phyloP scores from a whole-genome alignment of 441 rosid genomes.

The Bocquillonia castaneifolia region DNA sequence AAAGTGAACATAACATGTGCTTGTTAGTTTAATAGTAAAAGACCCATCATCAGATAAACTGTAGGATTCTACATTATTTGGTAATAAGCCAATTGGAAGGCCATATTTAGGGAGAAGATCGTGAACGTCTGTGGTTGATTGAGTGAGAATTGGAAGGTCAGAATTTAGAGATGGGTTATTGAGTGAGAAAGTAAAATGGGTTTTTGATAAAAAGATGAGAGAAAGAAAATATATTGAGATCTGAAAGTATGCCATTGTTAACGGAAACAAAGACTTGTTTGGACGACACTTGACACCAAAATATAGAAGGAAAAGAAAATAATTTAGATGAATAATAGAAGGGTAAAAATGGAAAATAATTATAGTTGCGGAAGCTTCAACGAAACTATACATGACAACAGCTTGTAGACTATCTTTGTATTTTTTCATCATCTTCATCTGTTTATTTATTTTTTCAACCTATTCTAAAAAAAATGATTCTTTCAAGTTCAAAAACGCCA shows the following conservation, averaged over 20 bases:
- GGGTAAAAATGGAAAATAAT: too few species aligned
- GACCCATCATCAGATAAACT: constrained; percentile 47
- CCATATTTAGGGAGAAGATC: constrained; percentile 71
- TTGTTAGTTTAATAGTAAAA: constrained; percentile 43
- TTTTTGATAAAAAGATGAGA: constrained; percentile 23
- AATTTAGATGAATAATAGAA: too few species aligned
- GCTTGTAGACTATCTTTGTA: too few species aligned
- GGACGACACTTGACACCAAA: too few species aligned
- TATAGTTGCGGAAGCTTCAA: too few species aligned
- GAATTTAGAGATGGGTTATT: constrained; percentile 19
- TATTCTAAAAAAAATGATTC: too few species aligned
- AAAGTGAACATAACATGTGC: constrained; percentile 59
- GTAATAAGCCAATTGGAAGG: constrained; percentile 74
- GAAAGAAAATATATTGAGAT: constrained; percentile 22
- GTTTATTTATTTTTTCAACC: too few species aligned
- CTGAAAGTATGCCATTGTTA: constrained; percentile 34
- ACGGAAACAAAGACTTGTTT: too few species aligned
- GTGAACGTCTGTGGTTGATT: constrained; percentile 41
- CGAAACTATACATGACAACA: too few species aligned
- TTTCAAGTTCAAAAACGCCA: too few species aligned
- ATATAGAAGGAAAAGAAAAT: too few species aligned
- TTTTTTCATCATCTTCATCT: too few species aligned
- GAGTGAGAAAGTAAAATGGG: constrained; percentile 27
- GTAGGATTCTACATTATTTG: constrained; percentile 53
- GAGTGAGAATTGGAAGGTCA: background rate